Evolutionary conservation across 768 basidiomycete species (phyloP).

Genomic region (Candolleomyces efflorescens): DNA sequence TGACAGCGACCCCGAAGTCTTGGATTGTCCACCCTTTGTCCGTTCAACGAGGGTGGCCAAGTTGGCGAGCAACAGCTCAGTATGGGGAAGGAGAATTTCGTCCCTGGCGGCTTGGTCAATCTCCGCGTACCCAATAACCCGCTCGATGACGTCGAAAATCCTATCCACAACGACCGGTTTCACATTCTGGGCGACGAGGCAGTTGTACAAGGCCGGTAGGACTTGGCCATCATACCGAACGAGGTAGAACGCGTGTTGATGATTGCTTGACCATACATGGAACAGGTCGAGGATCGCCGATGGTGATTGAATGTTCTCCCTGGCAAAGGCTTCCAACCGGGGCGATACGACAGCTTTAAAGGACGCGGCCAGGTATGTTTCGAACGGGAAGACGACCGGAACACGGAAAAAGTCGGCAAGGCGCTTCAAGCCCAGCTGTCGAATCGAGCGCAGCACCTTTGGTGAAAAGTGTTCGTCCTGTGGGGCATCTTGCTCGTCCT

Average conservation of each 20-base stretch:
- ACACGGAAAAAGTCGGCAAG: conserved; percentile 84
- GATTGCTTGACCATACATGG: conserved; percentile 64
- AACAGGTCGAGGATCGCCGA: conserved; percentile 87
- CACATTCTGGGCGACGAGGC: conserved; percentile 77
- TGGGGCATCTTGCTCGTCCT: conserved; percentile 30
- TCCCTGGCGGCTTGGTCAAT: conserved; percentile 47
- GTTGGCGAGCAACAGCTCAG: conserved; percentile 66
- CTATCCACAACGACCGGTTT: conserved; percentile 79
- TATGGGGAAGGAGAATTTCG: conserved; percentile 61
- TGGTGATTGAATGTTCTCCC: conserved; percentile 89
- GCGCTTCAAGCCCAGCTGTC: conserved; percentile 83
- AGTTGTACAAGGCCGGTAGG: conserved; percentile 77
- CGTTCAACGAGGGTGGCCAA: conserved; percentile 66
- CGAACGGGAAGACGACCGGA: conserved; percentile 70
- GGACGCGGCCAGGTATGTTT: conserved; percentile 59
- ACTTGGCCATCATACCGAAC: conserved; percentile 64
- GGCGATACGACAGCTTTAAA: conserved; percentile 79
- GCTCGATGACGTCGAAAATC: conserved; percentile 83
- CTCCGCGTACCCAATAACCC: conserved; percentile 52
- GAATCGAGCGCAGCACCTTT: conserved; percentile 55
- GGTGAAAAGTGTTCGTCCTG: conserved; percentile 31
- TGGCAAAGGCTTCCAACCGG: conserved; percentile 66
- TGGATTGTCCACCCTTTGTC: conserved; percentile 32
- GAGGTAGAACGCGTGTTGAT: conserved; percentile 57
- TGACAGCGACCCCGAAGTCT: conserved; percentile 1